phyloP scores from a whole-genome alignment of 2,329 filamentous ascomycete genomes.

The Arthroderma sp. region DNA sequence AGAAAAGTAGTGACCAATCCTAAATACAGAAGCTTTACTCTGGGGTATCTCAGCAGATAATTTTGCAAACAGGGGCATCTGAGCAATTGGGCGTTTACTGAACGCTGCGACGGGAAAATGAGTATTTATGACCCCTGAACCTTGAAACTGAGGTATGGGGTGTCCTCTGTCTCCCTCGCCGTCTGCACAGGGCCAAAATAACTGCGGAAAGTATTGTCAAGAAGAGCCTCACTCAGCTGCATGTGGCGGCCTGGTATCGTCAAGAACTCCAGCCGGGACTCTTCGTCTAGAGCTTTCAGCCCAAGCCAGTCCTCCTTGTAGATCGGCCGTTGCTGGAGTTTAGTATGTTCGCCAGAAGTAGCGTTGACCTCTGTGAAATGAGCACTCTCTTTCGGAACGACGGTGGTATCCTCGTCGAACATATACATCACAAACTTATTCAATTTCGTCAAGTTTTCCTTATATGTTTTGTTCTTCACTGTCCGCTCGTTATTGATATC shows the following conservation, averaged over 20 bases:
- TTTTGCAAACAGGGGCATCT: no score
- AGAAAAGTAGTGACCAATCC: no score
- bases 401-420: slow-evolving; percentile 75
- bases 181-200: slow-evolving; percentile 28
- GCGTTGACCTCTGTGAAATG: slow-evolving; percentile 84
- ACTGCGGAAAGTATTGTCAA: slow-evolving; percentile 52
- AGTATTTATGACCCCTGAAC: not conserved
- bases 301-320: slow-evolving; percentile 94
- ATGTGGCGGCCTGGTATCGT: slow-evolving; percentile 70
- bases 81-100: not conserved
- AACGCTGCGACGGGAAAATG: no score
- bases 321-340: slow-evolving; percentile 55
- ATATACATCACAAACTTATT: slow-evolving; percentile 78
- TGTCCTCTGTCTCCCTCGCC: not conserved
- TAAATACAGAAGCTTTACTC: no score
- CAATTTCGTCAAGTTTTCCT: slow-evolving; percentile 54
- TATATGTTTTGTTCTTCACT: slow-evolving; percentile 63
- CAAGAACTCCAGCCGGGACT: slow-evolving; percentile 65
- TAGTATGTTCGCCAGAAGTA: slow-evolving; percentile 49
- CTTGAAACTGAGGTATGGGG: not conserved
- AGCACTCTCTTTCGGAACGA: slow-evolving; percentile 76
- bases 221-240: slow-evolving; percentile 54
- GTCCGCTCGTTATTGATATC: slow-evolving; percentile 89
- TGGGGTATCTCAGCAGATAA: no score
- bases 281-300: slow-evolving; percentile 63